Evolutionary conservation across 2,329 filamentous ascomycete species (phyloP).

Genomic region (Aspergillus hortae): DNA sequence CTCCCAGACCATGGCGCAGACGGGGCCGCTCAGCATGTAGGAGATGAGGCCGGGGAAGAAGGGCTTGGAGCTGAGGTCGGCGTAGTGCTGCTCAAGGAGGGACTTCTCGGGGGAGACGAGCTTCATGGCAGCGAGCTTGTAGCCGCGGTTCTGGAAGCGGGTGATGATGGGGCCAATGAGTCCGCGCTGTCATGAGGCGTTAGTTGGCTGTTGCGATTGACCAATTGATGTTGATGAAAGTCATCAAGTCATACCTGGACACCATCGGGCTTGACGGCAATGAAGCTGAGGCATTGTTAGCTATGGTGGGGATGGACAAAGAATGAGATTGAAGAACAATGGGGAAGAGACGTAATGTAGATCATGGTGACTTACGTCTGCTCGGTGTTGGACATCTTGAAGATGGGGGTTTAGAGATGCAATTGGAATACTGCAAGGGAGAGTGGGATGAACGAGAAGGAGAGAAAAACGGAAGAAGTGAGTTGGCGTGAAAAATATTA

Average conservation of each 20-base stretch:
- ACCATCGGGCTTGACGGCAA: slow-evolving; percentile 99
- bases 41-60: slow-evolving; percentile 94
- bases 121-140: slow-evolving; percentile 99
- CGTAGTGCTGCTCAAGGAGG: slow-evolving; percentile 98
- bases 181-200: slow-evolving; percentile 66
- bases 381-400: slow-evolving; percentile 68
- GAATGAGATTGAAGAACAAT: slow-evolving; percentile 2
- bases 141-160: slow-evolving; percentile 97
- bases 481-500: slow-evolving; percentile 24
- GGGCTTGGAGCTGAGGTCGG: slow-evolving; percentile 85
- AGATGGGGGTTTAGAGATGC: slow-evolving; percentile 23
- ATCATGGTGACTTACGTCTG: slow-evolving; percentile 70
- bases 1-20: slow-evolving; percentile 99
- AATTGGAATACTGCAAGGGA: slow-evolving; percentile 5
- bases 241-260: slow-evolving; percentile 69
- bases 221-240: background rate
- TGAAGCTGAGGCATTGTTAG: slow-evolving; percentile 68
- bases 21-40: slow-evolving; percentile 97
- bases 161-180: slow-evolving; percentile 96
- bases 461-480: slow-evolving; percentile 19
- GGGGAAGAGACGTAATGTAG: background rate
- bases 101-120: slow-evolving; percentile 81
- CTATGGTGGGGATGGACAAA: slow-evolving; percentile 14
- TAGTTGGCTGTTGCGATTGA: slow-evolving; percentile 19
- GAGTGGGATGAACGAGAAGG: slow-evolving; percentile 17